Conservation (phyloP, 306 rosid species). For the Quercus suber region DNA sequence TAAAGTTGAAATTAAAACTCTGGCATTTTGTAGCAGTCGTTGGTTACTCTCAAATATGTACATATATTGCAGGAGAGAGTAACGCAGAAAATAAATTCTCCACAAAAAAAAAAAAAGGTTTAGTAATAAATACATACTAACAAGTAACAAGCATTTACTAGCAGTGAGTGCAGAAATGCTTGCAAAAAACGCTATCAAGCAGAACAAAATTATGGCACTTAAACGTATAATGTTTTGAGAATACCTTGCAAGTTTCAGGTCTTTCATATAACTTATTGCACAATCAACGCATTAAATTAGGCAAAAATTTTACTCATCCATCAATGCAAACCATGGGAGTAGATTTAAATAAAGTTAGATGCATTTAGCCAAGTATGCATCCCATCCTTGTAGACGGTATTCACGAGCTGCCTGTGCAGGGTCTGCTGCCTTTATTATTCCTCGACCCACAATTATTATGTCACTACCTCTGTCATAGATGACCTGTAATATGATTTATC, state of each 20-base stretch:
- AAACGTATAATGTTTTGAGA: not conserved
- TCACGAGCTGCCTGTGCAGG: slow-evolving; percentile 73
- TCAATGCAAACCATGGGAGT: not conserved
- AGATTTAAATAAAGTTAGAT: slow-evolving; percentile 17
- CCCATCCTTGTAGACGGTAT: slow-evolving; percentile 85
- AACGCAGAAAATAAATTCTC: too few species aligned
- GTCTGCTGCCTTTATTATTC: slow-evolving; percentile 79
- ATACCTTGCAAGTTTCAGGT: not conserved
- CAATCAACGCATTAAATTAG: not conserved
- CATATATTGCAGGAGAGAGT: too few species aligned
- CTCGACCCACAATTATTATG: slow-evolving; percentile 80
- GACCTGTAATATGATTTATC: slow-evolving; percentile 48
- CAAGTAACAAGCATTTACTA: too few species aligned
- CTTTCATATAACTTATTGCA: not conserved
- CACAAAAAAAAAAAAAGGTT: too few species aligned
- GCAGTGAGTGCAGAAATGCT: too few species aligned
- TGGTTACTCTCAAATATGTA: too few species aligned
- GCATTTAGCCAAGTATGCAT: slow-evolving; percentile 67
- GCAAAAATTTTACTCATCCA: not conserved
- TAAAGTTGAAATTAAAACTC: too few species aligned
- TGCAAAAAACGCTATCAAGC: not conserved
- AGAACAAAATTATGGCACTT: not conserved
- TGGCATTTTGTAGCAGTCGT: too few species aligned
- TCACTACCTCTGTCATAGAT: slow-evolving; percentile 86
- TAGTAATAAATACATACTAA: too few species aligned